Evolutionary conservation across 345 rosid genomes (phyloP).

Genomic region (Citrus medica): DNA sequence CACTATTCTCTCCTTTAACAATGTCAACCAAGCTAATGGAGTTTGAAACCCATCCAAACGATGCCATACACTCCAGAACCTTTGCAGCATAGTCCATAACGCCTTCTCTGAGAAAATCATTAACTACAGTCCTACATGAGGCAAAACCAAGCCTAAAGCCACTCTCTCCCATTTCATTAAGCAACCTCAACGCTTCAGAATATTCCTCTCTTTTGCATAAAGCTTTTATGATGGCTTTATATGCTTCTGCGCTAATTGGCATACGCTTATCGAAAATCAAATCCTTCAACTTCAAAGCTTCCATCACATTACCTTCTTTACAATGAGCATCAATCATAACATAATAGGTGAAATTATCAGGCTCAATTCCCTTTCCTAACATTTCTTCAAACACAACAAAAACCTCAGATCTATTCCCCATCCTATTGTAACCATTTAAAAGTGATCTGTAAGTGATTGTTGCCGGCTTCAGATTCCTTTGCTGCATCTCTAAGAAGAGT

Average conservation of each 20-base stretch:
- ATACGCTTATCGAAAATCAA: constrained; percentile 6
- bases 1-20: not conserved
- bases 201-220: constrained; percentile 4
- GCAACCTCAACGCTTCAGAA: not conserved
- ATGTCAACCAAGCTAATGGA: not conserved
- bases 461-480: constrained; percentile 24
- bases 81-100: not conserved
- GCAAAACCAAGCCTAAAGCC: not conserved
- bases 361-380: constrained; percentile 23
- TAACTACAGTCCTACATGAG: constrained; percentile 1
- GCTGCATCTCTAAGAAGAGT: constrained; percentile 25
- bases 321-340: constrained; percentile 28
- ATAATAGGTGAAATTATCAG: constrained; percentile 16
- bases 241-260: not conserved
- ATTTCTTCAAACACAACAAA: constrained; percentile 23
- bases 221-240: not conserved
- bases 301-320: constrained; percentile 21
- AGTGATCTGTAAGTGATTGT: constrained; percentile 23
- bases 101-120: not conserved
- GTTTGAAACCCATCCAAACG: constrained; percentile 5
- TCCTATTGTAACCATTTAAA: constrained; percentile 22
- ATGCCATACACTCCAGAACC: not conserved
- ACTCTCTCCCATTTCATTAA: constrained; percentile 9
- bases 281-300: constrained; percentile 17
- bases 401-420: constrained; percentile 24